Percentiles rank a stretch among this genome's conserved stretches.
Conservation (phyloP, 1,284 basidiomycete genomes). For the Rhodotorula sp. region DNA sequence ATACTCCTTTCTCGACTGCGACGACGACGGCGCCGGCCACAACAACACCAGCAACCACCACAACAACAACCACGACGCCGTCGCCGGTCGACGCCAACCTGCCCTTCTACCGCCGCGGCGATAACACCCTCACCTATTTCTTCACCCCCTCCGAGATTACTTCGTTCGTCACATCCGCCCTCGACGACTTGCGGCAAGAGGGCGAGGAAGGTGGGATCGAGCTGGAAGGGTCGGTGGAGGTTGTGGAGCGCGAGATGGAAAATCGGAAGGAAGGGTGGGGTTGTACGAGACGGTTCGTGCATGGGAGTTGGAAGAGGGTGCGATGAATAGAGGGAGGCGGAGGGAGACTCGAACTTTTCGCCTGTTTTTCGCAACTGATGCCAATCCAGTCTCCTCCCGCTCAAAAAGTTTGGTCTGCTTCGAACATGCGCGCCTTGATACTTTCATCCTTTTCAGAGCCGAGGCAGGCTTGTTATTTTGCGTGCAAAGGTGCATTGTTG, state of each 20-base stretch:
- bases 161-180: not conserved
- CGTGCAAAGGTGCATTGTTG: not conserved
- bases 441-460: too few relatives aligned
- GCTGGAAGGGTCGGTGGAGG: conserved; percentile 41
- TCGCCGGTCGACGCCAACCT: conserved; percentile 14
- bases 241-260: conserved; percentile 39
- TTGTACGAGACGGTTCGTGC: conserved; percentile 44
- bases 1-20: not conserved
- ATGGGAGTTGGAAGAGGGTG: conserved; percentile 43
- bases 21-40: not conserved
- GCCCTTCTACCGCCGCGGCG: conserved; percentile 47
- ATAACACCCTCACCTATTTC: conserved; percentile 51
- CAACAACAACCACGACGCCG: too few relatives aligned
- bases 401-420: too few relatives aligned
- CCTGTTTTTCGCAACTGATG: not conserved
- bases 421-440: too few relatives aligned
- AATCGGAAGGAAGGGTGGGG: conserved; percentile 43
- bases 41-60: too few relatives aligned
- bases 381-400: not conserved
- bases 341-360: not conserved
- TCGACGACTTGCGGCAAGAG: not conserved
- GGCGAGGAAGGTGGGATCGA: conserved; percentile 12
- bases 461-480: too few relatives aligned
- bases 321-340: not conserved
- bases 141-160: conserved; percentile 45